Evolutionary conservation across 1,139 yeast species (phyloP).

Genomic region (Spencermartinsiella ligniputridi): DNA sequence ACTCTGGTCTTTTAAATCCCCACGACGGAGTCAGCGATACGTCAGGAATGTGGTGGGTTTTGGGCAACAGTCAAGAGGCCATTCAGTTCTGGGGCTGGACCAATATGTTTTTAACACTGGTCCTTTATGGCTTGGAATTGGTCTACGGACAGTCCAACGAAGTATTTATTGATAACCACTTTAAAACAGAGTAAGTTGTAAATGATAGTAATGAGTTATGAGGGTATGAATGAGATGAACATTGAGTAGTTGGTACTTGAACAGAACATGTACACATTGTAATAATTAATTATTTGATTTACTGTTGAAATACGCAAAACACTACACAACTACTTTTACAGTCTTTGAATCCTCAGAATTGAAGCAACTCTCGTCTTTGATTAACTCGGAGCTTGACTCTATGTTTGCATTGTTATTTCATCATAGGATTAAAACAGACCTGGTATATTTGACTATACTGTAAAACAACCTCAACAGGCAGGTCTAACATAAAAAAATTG

Average conservation of each 20-base stretch:
- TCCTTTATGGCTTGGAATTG: constrained; percentile 76
- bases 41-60: constrained; percentile 31
- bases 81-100: constrained; percentile 98
- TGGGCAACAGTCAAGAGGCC: constrained; percentile 50
- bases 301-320: no score
- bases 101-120: constrained; percentile 73
- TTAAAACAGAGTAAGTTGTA: constrained; percentile 26
- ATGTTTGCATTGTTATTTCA: constrained; percentile 76
- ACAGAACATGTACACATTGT: no score
- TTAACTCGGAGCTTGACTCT: constrained; percentile 88
- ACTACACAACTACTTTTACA: no score
- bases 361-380: constrained; percentile 49
- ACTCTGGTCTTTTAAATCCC: background rate
- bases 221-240: no score
- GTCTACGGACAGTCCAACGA: constrained; percentile 37
- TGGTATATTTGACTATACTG: constrained; percentile 73
- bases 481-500: constrained; percentile 33
- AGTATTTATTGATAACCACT: constrained; percentile 29
- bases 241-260: no score
- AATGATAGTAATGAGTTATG: constrained; percentile 4
- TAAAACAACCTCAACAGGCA: constrained; percentile 30
- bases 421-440: constrained; percentile 45
- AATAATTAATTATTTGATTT: no score
- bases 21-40: constrained; percentile 57
- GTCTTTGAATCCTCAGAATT: constrained; percentile 16